Percentiles rank a stretch among this genome's conserved stretches.
phyloP scores from a whole-genome alignment of 1,284 basidiomycete species.

The Moesziomyces sp. region DNA sequence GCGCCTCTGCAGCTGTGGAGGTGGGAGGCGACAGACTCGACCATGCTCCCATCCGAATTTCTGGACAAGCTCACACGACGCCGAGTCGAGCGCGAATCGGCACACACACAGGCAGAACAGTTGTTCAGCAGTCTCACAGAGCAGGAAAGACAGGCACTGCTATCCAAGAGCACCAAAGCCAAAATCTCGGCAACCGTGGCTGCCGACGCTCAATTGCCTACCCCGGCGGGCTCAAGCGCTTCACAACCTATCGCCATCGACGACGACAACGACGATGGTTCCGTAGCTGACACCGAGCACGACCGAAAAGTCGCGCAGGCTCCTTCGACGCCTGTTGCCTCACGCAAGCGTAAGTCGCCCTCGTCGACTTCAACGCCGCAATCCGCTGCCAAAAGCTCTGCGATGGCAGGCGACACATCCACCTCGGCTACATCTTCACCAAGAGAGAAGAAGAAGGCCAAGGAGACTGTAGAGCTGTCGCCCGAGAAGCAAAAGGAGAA shows the following conservation, averaged over 20 bases:
- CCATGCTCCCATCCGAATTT: constrained; percentile 78
- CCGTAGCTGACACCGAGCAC: constrained; percentile 31
- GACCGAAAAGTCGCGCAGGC: constrained; percentile 3
- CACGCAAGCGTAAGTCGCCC: constrained; percentile 26
- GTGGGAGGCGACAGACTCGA: constrained; percentile 80
- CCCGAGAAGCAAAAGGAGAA: constrained; percentile 67
- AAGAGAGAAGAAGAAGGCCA: constrained; percentile 48
- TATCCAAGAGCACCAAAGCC: constrained; percentile 37
- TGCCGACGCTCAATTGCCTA: constrained; percentile 4
- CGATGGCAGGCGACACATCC: constrained; percentile 16
- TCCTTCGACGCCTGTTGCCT: constrained; percentile 25
- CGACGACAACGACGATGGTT: constrained; percentile 30
- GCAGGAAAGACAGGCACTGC: constrained; percentile 42
- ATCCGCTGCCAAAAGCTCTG: constrained; percentile 17
- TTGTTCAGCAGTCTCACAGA: constrained; percentile 39
- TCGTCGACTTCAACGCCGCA: constrained; percentile 33
- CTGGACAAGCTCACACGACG: constrained; percentile 77
- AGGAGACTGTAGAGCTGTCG: constrained; percentile 38
- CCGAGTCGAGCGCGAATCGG: constrained; percentile 76
- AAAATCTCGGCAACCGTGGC: constrained; percentile 36
- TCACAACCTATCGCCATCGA: constrained; percentile 36
- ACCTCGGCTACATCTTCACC: constrained; percentile 32
- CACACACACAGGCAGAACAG: constrained; percentile 60
- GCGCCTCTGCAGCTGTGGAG: constrained; percentile 78
- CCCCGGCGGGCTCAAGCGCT: constrained; percentile 8